Percentiles rank a stretch among this genome's conserved stretches.
Conservation (phyloP, 331 rosid genomes). For the Erythrophleum ivorense region DNA sequence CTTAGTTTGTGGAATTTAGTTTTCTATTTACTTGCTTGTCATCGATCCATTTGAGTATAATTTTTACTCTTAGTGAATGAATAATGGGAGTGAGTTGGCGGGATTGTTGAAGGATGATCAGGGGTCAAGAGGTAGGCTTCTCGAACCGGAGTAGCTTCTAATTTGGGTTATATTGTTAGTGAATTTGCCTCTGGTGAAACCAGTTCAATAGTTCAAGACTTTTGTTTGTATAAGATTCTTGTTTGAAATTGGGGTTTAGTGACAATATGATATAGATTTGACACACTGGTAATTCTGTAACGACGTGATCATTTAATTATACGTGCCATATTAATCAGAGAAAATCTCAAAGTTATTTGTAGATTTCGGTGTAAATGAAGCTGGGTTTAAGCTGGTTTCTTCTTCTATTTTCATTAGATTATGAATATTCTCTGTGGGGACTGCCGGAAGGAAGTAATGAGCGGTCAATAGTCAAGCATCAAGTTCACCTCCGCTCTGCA, state of each 20-base stretch:
- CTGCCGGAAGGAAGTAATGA: constrained; percentile 74
- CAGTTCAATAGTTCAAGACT: not conserved
- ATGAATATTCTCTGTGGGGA: constrained; percentile 84
- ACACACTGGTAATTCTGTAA: not conserved
- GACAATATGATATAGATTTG: not conserved
- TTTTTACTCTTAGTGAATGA: constrained; percentile 4
- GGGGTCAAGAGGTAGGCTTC: constrained; percentile 31
- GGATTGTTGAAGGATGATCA: constrained; percentile 21
- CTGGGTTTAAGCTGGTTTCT: constrained; percentile 18
- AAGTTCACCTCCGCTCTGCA: constrained; percentile 93
- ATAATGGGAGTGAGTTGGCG: constrained; percentile 11
- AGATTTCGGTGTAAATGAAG: constrained; percentile 26
- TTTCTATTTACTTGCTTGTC: not conserved
- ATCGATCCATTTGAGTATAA: not conserved
- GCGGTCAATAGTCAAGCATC: constrained; percentile 66
- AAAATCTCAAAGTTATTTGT: not conserved
- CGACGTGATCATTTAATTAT: not conserved
- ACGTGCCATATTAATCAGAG: not conserved
- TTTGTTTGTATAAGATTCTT: constrained; percentile 3
- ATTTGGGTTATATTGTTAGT: not conserved
- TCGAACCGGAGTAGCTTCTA: constrained; percentile 3
- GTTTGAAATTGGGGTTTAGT: constrained; percentile 23
- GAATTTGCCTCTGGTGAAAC: not conserved
- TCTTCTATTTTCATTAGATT: constrained; percentile 57
- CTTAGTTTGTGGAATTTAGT: not conserved